Percentiles rank a stretch among this genome's conserved stretches.
Conservation (phyloP, 164 flowering plant genomes). For the Taxillus chinensis region DNA sequence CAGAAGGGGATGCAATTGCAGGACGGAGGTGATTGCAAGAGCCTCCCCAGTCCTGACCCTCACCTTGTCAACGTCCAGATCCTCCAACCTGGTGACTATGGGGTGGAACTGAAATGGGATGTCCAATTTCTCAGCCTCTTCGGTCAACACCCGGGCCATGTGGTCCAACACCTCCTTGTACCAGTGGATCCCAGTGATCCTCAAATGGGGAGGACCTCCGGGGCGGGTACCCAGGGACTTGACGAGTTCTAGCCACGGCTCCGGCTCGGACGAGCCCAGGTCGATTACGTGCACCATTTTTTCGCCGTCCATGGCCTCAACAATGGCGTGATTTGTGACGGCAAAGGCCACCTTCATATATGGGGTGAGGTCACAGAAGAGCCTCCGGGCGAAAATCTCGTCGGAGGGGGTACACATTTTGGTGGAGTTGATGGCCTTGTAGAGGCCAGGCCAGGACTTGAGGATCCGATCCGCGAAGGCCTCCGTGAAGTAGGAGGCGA, state of each 20-base stretch:
- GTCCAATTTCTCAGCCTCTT: slow-evolving; percentile 26
- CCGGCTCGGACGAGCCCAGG: slow-evolving; percentile 35
- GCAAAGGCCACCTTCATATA: slow-evolving; percentile 33
- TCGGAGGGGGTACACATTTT: slow-evolving; percentile 20
- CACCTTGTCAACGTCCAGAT: slow-evolving; percentile 23
- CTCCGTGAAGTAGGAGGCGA: slow-evolving; percentile 40
- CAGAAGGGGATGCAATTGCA: slow-evolving; percentile 23
- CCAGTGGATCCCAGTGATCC: slow-evolving; percentile 19
- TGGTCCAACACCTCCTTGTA: slow-evolving; percentile 16
- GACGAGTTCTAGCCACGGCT: slow-evolving; percentile 36
- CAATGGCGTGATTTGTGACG: slow-evolving; percentile 42
- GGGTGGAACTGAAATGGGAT: slow-evolving; percentile 32
- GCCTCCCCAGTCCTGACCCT: slow-evolving; percentile 27
- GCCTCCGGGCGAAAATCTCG: slow-evolving; percentile 25
- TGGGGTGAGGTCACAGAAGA: slow-evolving; percentile 39
- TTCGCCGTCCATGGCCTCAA: slow-evolving; percentile 57
- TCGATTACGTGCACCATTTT: slow-evolving; percentile 53
- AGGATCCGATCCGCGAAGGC: slow-evolving; percentile 45
- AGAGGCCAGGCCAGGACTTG: slow-evolving; percentile 41
- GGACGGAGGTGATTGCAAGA: slow-evolving; percentile 25
- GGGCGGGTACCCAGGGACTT: slow-evolving; percentile 8
- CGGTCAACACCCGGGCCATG: slow-evolving; percentile 15
- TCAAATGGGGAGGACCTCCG: slow-evolving; percentile 31
- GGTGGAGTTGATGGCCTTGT: slow-evolving; percentile 41
- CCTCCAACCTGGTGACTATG: slow-evolving; percentile 11